Evolutionary conservation across 768 basidiomycete species (phyloP).

Genomic region (Galerina marginata): DNA sequence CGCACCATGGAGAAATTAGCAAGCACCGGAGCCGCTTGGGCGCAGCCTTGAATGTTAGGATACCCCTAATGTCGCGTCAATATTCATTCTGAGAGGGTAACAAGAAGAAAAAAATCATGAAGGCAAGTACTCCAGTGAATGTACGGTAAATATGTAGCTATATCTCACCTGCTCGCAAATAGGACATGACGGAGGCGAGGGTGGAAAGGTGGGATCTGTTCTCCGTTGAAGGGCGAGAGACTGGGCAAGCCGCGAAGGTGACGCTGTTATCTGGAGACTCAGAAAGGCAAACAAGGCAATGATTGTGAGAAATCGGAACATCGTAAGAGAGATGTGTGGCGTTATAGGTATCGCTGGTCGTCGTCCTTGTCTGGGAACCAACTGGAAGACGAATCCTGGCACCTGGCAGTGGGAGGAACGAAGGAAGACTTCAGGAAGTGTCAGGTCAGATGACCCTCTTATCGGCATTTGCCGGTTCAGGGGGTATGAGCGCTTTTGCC

Average conservation of each 20-base stretch:
- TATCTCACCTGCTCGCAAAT: slow-evolving; percentile 53
- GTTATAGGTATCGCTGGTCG: not conserved
- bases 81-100: not conserved
- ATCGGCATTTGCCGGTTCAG: not conserved
- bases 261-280: slow-evolving; percentile 24
- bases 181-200: slow-evolving; percentile 60
- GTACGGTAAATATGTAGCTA: not conserved
- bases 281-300: slow-evolving; percentile 26
- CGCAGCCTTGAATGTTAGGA: slow-evolving; percentile 58
- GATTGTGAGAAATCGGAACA: slow-evolving; percentile 30
- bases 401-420: not conserved
- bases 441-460: not conserved
- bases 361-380: slow-evolving; percentile 3
- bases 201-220: slow-evolving; percentile 55
- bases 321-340: slow-evolving; percentile 15
- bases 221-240: slow-evolving; percentile 19
- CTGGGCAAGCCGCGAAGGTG: slow-evolving; percentile 20
- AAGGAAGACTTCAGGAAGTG: not conserved
- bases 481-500: too few relatives aligned
- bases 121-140: not conserved
- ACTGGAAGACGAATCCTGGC: not conserved
- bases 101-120: not conserved
- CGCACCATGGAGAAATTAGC: slow-evolving; percentile 60
- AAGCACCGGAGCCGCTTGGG: slow-evolving; percentile 59
- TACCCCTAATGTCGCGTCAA: slow-evolving; percentile 43